phyloP scores from a whole-genome alignment of 306 rosid genomes.

The Citrullus colocynthis region DNA sequence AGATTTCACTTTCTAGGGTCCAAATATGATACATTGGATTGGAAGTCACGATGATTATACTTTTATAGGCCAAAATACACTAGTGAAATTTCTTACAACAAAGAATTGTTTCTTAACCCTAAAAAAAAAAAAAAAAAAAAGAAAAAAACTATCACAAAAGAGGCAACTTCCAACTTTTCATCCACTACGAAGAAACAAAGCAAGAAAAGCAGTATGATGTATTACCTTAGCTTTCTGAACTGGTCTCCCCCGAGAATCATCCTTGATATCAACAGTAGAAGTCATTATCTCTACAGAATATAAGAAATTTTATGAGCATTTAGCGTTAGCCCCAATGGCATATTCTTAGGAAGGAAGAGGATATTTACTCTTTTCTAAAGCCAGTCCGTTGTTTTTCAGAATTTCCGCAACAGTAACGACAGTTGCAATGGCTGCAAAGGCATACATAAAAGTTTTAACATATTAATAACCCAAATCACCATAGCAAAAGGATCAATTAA shows the following conservation, averaged over 20 bases:
- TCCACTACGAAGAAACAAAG: neutral
- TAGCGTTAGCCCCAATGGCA: neutral
- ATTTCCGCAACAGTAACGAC: conserved; percentile 57
- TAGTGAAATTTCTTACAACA: neutral
- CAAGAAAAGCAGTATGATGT: neutral
- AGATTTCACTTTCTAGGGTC: neutral
- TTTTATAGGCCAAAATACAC: neutral
- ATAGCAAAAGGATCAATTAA: neutral
- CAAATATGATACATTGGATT: neutral
- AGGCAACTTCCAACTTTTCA: neutral
- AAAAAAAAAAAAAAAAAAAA: too few species aligned
- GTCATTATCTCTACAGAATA: conserved; percentile 36
- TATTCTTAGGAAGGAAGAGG: neutral
- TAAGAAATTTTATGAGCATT: neutral
- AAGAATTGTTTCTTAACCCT: too few species aligned
- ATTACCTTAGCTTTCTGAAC: conserved; percentile 38
- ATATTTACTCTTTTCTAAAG: conserved; percentile 46
- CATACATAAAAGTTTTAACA: neutral
- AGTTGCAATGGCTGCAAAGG: conserved; percentile 41
- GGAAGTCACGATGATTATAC: neutral
- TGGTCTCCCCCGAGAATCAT: conserved; percentile 52
- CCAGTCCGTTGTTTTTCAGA: conserved; percentile 50
- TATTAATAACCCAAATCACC: neutral
- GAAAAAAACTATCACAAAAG: neutral
- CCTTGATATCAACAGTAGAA: conserved; percentile 54